Base-by-base conservation (phyloP, 768 basidiomycete species). In the Macrolepiota fuliginosa region DNA sequence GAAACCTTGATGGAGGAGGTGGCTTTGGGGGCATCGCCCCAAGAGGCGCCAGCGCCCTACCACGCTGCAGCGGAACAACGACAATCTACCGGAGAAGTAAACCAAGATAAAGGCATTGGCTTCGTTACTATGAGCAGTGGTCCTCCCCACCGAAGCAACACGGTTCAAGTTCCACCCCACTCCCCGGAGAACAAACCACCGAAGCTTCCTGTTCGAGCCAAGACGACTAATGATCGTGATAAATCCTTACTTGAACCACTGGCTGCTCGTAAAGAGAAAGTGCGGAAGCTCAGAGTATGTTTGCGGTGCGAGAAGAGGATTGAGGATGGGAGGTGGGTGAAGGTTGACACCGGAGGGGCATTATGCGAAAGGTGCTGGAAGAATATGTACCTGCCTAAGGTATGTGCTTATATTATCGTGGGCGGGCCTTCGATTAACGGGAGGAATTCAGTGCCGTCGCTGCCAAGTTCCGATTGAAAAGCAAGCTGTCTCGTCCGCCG, bases 311-410 rank as follows among this genome's bases (percentile, higher is more conserved):
- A 79, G 58, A 81, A 81, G 71, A 74, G 67, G 64, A 89, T 96
- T 58, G 87, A 89, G 39, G 90, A 94, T 70, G 89, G 90, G 65
- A 78, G 90, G 66, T 96, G 88, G 93, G 89, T 92, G 63, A 81
- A 79, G 69, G 87, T 86, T 74, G 93, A 89, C 71, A 83, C 79
- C n/a, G 88, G 84, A 60, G 84, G 76, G 40, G 86, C 94, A 39
- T 74, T 97, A 67, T 97, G 96, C 72, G 96, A 95, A 70, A 76
- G 74, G 67, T 96, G 95, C 72, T 97, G 95, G 95, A 97, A 96
- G 80, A 87, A 91, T 68, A 90, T 96, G 88, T 97, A 96, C 77
- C 74, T 97, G 64, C 95, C 95, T 63, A 94, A 94, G 79, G 92
- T 91, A 64, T 45, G 84, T 72, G 57, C 39, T 54, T 61, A 61